Conservation (phyloP, 2,329 filamentous ascomycete genomes). For the Aspergillus sp. region DNA sequence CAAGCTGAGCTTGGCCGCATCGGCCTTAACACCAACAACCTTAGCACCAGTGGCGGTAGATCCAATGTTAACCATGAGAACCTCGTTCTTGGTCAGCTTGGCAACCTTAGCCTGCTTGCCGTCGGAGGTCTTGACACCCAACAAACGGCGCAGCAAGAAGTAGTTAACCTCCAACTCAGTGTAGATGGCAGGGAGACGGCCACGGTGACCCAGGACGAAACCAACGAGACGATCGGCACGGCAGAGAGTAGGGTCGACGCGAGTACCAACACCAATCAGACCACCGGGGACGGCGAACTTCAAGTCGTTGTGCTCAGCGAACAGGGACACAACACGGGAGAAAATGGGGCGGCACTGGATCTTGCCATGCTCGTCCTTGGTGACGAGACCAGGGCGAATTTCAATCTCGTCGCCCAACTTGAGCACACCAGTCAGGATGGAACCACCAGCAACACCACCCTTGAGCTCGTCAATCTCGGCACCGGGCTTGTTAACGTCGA, state of each 20-base stretch:
- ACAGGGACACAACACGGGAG: constrained; percentile 88
- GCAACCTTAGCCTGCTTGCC: constrained; percentile 99
- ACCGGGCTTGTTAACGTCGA: constrained; percentile 99
- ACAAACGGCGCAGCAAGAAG: constrained; percentile 87
- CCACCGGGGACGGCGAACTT: constrained; percentile 98
- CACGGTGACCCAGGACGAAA: constrained; percentile 93
- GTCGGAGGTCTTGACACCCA: constrained; percentile 96
- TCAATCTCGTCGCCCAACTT: constrained; percentile 98
- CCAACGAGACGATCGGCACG: constrained; percentile 97
- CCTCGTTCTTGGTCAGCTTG: constrained; percentile 96
- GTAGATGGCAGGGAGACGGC: constrained; percentile 92
- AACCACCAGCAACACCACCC: constrained; percentile 96
- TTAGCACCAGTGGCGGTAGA: constrained; percentile 96
- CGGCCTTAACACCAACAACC: constrained; percentile 93
- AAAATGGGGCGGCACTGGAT: constrained; percentile 97
- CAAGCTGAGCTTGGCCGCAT: constrained; percentile 90
- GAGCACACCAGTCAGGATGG: constrained; percentile 91
- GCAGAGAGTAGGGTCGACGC: constrained; percentile 96
- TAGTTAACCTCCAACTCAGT: constrained; percentile 99
- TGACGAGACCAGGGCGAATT: constrained; percentile 97
- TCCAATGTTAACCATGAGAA: constrained; percentile 99
- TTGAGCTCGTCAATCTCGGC: constrained; percentile 98
- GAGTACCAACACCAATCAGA: constrained; percentile 95
- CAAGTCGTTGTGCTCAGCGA: constrained; percentile 96
- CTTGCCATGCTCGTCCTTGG: constrained; percentile 86